Base-by-base conservation (phyloP, 2,329 filamentous ascomycete species). In the Penicillium fuscoglaucum region DNA sequence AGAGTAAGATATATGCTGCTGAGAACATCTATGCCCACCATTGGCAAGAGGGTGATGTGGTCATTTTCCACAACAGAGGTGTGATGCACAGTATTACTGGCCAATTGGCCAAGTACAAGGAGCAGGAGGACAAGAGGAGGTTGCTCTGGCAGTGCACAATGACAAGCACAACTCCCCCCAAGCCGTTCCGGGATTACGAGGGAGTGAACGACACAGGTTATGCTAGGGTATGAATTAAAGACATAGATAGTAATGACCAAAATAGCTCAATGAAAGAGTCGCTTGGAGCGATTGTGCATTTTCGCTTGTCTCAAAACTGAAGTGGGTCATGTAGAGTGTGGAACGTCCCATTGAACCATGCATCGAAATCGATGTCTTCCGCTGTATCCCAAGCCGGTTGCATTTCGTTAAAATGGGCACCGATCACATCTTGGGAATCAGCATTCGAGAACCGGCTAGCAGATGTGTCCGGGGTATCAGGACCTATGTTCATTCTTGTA, bases 331-430 rank as follows among this genome's bases (percentile, higher is more conserved):
- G 60, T 6, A 65, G 15, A 39, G 60, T 57, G 33, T 67, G 63
- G 43, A 69, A 69, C 10, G 68, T 66, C 12, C 59, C 63, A 48
- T 63, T 68, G 28, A 69, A 69, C 67, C 67, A 69, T 19, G 58
- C 58, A 31, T 69, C 67, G 15, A 69, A 69, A 37, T 69, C 66
- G 41, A 65, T 59, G 35, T 66, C 65, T 24, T 68, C 64, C 15
- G 63, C 60, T 17, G 56, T 55, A 29, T 61, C 62, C 66, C 63
- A 66, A 0, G 60, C 47, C 15, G 63, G 53, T 15, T 65, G 62
- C 58, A 67, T 61, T 35, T 67, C 62, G 9, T 62, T 54, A 6
- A 63, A 39, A 29, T 68, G 60, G 6, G 59, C 56, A 29, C 46
- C 55, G 17, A 47, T 57, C 12, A 60, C 52, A 24, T 58, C 60